Base-by-base conservation (phyloP, 306 rosid species). In the Medicago ruthenica region DNA sequence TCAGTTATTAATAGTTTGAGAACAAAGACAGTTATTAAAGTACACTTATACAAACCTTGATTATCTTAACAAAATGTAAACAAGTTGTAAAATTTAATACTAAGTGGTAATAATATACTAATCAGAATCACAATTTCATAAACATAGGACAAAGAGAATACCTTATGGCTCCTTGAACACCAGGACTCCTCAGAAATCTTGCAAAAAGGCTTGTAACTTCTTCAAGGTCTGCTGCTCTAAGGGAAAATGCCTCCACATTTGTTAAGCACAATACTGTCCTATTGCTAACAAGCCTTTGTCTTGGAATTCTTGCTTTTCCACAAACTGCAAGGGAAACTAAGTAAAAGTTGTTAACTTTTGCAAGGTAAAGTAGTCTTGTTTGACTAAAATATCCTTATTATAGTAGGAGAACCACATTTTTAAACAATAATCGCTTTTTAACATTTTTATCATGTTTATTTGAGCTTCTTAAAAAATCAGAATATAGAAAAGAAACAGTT, bases 161-260 rank as follows among this genome's bases (percentile, higher is more conserved):
- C 98, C 97, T 88, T 80, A 93, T 85, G 78, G 96, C 98, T 82
- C 97, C 93, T 78, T 78, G 91, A 73, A 93, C 93, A 24, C 77
- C 91, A 1, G 88, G 84, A 4, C 84, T 91, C 70, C 93, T 82
- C 78, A 93, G 72, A 75, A 91, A 87, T 85, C 98, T 88, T 6
- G 97, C 73, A 68, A 83, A 93, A 47, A 91, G 86, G 63, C 90
- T 79, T 41, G 97, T 91, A 74, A 93, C 93, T 86, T 89, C 97
- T 85, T 88, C 96, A 70, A 91, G 90, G 83, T 93, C 98, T 55
- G 83, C 86, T 7, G 85, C 91, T 37, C 85, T 81, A 67, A 93
- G 91, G n/a, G 97, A 80, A 83, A 91, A 91, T 67, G 93, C 96
- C 81, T 91, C 97, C 47, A 93, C 92, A 63, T 93, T 89, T 16